These are phyloP conservation scores for Ophiocordyceps sinensis DNA, from an alignment of 2,329 filamentous ascomycete genomes.

Conservation along the genomic window DNA sequence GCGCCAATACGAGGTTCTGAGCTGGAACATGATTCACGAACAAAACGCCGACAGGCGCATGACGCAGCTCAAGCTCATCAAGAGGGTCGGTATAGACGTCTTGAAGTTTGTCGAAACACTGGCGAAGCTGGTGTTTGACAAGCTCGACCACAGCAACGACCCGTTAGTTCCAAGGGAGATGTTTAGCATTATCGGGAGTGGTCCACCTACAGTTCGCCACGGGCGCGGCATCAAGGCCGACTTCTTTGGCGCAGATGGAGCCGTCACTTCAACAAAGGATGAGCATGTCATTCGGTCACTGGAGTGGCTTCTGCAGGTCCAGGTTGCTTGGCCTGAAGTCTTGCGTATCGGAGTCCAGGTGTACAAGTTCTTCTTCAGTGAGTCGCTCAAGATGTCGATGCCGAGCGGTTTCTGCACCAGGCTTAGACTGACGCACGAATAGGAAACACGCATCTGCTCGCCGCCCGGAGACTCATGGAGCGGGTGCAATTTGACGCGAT, in stretches of 20 bases:
- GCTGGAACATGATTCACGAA: constrained; percentile 62
- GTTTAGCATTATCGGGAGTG: constrained; percentile 36
- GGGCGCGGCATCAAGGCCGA: constrained; percentile 54
- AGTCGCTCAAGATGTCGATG: constrained; percentile 20
- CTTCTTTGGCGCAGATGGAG: constrained; percentile 52
- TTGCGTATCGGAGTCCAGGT: constrained; percentile 54
- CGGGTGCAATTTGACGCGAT: constrained; percentile 36
- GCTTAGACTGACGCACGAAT: not conserved
- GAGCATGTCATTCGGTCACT: constrained; percentile 61
- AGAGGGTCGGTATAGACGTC: constrained; percentile 58
- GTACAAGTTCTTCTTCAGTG: constrained; percentile 77
- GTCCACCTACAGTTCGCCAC: constrained; percentile 16
- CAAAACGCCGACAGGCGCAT: constrained; percentile 49
- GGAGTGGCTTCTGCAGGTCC: constrained; percentile 71
- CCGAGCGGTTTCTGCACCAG: not conserved
- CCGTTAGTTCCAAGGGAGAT: constrained; percentile 24
- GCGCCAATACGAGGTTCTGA: constrained; percentile 56
- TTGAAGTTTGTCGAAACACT: constrained; percentile 61
- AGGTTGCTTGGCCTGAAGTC: constrained; percentile 56
- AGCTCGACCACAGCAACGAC: constrained; percentile 20
- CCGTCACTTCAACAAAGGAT: constrained; percentile 43
- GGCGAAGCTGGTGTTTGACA: constrained; percentile 35
- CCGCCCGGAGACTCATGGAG: constrained; percentile 37
- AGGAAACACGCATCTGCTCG: constrained; percentile 37
- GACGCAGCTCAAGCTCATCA: constrained; percentile 59